Conservation (phyloP, 2,329 filamentous ascomycete genomes). For the Diaporthe humulicola region DNA sequence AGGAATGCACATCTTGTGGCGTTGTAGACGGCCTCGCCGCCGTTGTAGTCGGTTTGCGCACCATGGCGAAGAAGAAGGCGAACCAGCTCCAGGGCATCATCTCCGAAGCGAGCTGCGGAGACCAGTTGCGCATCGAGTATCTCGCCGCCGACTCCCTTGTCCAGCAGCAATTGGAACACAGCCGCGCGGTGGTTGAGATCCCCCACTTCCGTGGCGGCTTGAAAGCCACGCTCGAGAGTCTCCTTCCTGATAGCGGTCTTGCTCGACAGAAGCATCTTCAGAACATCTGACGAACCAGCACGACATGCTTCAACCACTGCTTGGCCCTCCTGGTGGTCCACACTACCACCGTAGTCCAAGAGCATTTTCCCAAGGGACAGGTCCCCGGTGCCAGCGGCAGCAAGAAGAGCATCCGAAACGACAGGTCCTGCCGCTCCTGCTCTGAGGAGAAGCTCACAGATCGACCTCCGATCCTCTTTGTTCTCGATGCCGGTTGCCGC, state of each 20-base stretch:
- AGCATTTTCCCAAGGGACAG: constrained; percentile 63
- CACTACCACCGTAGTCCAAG: constrained; percentile 64
- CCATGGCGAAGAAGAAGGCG: constrained; percentile 64
- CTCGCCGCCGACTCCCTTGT: constrained; percentile 63
- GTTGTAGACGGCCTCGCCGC: constrained; percentile 68
- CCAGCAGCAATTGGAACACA: constrained; percentile 65
- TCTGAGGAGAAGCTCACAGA: constrained; percentile 60
- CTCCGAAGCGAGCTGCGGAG: constrained; percentile 65
- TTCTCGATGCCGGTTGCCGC: constrained; percentile 59
- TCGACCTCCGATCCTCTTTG: constrained; percentile 54
- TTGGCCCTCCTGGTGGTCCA: constrained; percentile 65
- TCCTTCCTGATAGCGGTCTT: constrained; percentile 54
- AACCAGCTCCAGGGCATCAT: constrained; percentile 62
- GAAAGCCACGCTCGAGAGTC: constrained; percentile 65
- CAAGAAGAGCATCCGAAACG: constrained; percentile 64
- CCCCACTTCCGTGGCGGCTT: constrained; percentile 66
- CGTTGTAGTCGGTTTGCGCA: constrained; percentile 67
- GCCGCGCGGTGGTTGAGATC: constrained; percentile 63
- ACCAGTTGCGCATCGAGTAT: constrained; percentile 66
- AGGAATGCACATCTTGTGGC: constrained; percentile 66
- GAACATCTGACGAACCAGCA: constrained; percentile 62
- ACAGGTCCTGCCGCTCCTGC: constrained; percentile 59
- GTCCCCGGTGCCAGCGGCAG: constrained; percentile 67
- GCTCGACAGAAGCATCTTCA: constrained; percentile 63
- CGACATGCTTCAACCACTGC: constrained; percentile 68